A percentile compares a stretch with the other conserved stretches of the same genome.
Evolutionary conservation across 371 early-diverging fungal genomes (phyloP).

Genomic region (Mucor piriformis): DNA sequence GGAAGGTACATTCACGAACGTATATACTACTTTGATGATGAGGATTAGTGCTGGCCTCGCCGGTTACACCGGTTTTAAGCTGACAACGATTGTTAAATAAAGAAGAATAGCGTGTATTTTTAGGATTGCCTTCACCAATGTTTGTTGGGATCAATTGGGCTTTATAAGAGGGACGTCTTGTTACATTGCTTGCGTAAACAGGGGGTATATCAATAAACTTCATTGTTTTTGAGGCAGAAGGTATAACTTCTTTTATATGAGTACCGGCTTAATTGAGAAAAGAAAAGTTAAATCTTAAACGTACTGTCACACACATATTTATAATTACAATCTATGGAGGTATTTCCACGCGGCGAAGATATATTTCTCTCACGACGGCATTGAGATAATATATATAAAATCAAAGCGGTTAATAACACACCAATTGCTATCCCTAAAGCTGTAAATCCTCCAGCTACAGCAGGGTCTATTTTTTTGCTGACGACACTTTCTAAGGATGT

Average conservation of each 20-base stretch:
- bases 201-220: too few relatives aligned
- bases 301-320: too few relatives aligned
- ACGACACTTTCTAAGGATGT: not conserved
- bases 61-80: not conserved
- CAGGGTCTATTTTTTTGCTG: not conserved
- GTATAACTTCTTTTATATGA: too few relatives aligned
- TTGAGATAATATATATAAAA: not conserved
- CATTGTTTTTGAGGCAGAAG: too few relatives aligned
- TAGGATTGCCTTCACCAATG: not conserved
- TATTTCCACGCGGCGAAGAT: too few relatives aligned
- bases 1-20: not conserved
- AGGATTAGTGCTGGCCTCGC: not conserved
- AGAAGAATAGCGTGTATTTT: not conserved
- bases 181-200: too few relatives aligned
- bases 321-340: too few relatives aligned
- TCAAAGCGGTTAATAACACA: not conserved
- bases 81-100: conserved; percentile 1
- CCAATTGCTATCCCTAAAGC: not conserved
- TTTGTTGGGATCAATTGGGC: too few relatives aligned
- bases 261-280: too few relatives aligned
- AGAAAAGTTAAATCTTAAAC: too few relatives aligned
- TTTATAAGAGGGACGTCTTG: too few relatives aligned
- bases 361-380: not conserved
- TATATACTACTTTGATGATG: not conserved
- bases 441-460: conserved; percentile 2